Base-by-base conservation (phyloP, 768 basidiomycete genomes). In the Rhodotorula diobovata region DNA sequence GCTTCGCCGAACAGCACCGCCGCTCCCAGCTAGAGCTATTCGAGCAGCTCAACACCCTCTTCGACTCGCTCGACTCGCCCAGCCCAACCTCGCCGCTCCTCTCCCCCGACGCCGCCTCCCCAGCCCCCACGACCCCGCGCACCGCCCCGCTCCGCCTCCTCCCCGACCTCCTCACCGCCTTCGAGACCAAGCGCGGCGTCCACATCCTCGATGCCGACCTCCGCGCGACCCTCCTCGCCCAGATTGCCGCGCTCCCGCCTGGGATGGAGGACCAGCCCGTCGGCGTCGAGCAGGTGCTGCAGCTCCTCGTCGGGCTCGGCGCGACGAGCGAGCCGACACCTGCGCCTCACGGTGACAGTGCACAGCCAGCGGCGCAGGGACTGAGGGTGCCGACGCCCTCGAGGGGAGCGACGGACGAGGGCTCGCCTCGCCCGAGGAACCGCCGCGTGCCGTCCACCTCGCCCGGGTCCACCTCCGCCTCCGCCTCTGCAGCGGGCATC, bases 21-120 rank as follows among this genome's bases (percentile, higher is more conserved):
- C 57, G 66, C 14, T 70, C 73, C 12, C 63, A 57, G 25, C 12
- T 55, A 39, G 66, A 70, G 45, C 61, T 70, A 32, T 35, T 66
- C 59, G 30, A 66, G 4, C 66, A 63, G 56, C 66, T 70, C 61
- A 64, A 64, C 45, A 37, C 35, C 16, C 62, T 74, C n/a, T 70
- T 67, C 63, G 66, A 66, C 55, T 67, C 65, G 8, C 63, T 67
- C 57, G 62, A 63, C 28, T 35, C 68, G 15, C 63, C 72, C 0
- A 50, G 56, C 30, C 66, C 70, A 37, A 59, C 55, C 41, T 54
- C 68, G 23, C 72, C 60, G 18, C 63, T 66, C 55, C 39, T 61
- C 58, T 25, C 61, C 50, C 46, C 39, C 43, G 12, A 25, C 56
- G 16, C 28, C 51, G 39, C 16, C 15, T 11, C 58, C 35, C 25